Conservation (phyloP, 306 rosid genomes). For the Sindora glabra region DNA sequence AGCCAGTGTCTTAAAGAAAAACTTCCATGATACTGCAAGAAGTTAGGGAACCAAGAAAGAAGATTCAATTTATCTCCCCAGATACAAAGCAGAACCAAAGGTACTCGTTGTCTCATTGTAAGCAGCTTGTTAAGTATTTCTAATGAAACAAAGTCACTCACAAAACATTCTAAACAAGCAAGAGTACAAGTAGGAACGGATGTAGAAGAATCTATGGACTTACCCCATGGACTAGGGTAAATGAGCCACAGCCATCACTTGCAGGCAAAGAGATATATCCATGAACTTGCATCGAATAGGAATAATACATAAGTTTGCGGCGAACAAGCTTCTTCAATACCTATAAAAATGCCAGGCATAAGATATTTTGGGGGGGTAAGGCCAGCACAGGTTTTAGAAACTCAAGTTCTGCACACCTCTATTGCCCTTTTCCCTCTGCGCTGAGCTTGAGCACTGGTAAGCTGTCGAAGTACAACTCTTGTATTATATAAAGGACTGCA, state of each 20-base stretch:
- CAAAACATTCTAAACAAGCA: background rate
- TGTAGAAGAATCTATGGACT: conserved; percentile 18
- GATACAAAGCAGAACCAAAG: background rate
- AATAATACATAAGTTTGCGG: conserved; percentile 80
- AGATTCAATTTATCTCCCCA: background rate
- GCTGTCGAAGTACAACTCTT: conserved; percentile 79
- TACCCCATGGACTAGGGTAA: conserved; percentile 94
- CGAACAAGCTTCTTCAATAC: conserved; percentile 79
- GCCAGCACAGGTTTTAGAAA: background rate
- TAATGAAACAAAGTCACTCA: background rate
- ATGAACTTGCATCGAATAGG: conserved; percentile 95
- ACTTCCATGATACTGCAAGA: conserved; percentile 89
- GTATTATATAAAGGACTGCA: conserved; percentile 77
- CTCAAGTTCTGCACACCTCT: conserved; percentile 47
- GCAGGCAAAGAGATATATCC: conserved; percentile 68
- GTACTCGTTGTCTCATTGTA: background rate
- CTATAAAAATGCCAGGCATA: conserved; percentile 25
- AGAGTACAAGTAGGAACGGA: conserved; percentile 1
- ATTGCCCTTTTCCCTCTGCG: conserved; percentile 91
- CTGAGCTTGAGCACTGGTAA: conserved; percentile 76
- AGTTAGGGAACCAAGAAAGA: background rate
- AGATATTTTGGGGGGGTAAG: background rate
- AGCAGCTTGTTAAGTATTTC: background rate
- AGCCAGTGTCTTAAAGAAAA: conserved; percentile 98
- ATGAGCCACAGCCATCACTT: conserved; percentile 47